Conservation (phyloP, 2,329 filamentous ascomycete genomes). For the Penicillium sp. region DNA sequence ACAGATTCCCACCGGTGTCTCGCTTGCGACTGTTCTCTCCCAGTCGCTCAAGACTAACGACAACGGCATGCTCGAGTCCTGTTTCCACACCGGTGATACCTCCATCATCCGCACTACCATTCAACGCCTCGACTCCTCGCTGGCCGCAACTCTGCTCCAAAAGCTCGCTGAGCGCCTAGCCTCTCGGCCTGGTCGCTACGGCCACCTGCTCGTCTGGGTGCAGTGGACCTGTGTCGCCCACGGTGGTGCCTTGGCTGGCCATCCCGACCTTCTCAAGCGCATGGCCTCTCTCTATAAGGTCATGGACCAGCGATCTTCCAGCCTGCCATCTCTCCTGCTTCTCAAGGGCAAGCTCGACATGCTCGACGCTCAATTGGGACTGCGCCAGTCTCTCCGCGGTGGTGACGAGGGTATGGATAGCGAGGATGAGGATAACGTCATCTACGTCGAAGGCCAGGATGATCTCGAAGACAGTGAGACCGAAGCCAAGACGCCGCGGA, state of each 20-base stretch:
- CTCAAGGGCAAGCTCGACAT: conserved; percentile 95
- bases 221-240: conserved; percentile 92
- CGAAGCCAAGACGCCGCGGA: conserved; percentile 34
- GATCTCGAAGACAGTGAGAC: conserved; percentile 49
- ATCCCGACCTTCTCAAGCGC: conserved; percentile 75
- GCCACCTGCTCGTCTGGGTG: conserved; percentile 89
- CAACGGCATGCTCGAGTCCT: conserved; percentile 81
- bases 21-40: conserved; percentile 85
- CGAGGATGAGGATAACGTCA: conserved; percentile 66
- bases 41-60: conserved; percentile 94
- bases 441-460: conserved; percentile 83
- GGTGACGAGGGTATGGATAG: conserved; percentile 39
- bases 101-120: conserved; percentile 81
- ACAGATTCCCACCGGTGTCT: conserved; percentile 66
- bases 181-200: conserved; percentile 80
- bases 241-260: conserved; percentile 82
- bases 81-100: conserved; percentile 74
- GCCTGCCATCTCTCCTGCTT: conserved; percentile 74
- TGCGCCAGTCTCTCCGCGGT: conserved; percentile 67
- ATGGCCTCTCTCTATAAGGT: conserved; percentile 79
- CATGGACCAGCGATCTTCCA: conserved; percentile 77
- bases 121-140: conserved; percentile 78
- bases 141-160: conserved; percentile 73
- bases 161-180: conserved; percentile 85
- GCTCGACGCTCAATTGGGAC: conserved; percentile 81